A percentile compares a stretch with the other conserved stretches of the same genome.
phyloP scores from a whole-genome alignment of 345 rosid genomes.

The Nasturtium officinale region DNA sequence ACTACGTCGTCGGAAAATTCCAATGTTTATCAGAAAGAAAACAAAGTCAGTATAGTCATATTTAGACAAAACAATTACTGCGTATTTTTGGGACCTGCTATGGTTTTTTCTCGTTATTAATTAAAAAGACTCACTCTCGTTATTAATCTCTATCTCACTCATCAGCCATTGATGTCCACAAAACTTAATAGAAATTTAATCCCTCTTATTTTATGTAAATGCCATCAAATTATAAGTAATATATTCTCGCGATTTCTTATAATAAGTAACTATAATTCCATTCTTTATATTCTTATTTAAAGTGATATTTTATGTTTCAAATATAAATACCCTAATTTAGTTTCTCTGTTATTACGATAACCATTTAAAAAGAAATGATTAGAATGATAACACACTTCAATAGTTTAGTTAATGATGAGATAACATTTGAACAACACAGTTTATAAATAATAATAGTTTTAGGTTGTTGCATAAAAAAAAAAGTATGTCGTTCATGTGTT shows the following conservation, averaged over 20 bases:
- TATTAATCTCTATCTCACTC: slow-evolving; percentile 32
- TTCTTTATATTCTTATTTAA: not conserved
- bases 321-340: not conserved
- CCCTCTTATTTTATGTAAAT: not conserved
- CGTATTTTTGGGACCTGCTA: slow-evolving; percentile 21
- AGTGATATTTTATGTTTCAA: not conserved
- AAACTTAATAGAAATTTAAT: not conserved
- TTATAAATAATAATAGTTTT: not conserved
- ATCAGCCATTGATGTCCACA: slow-evolving; percentile 22
- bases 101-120: not conserved
- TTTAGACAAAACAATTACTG: slow-evolving; percentile 16
- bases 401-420: not conserved
- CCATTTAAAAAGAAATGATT: not conserved
- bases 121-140: slow-evolving; percentile 17
- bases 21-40: slow-evolving; percentile 9
- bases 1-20: slow-evolving; percentile 25
- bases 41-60: slow-evolving; percentile 14
- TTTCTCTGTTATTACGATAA: not conserved
- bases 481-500: slow-evolving; percentile 4
- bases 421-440: slow-evolving; percentile 16
- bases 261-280: not conserved
- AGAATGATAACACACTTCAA: not conserved
- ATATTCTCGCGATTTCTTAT: not conserved
- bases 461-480: not conserved
- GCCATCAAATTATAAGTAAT: not conserved